Evolutionary conservation across 1,139 yeast species (phyloP), one percentile per base, ranked within the genome.

Genomic region (Blastobotrys buckinghamii): DNA sequence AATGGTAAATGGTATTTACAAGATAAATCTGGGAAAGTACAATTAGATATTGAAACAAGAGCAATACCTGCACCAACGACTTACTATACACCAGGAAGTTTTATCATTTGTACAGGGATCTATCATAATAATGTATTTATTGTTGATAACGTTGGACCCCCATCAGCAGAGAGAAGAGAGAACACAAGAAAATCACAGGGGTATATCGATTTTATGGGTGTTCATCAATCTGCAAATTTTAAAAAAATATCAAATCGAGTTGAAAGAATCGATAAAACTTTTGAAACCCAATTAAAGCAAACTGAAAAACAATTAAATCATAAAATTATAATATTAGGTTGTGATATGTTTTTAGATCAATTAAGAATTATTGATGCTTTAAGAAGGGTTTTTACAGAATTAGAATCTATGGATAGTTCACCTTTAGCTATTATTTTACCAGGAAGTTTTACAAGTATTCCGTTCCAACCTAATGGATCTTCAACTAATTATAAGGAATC

Each of bases 61-160:
- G 73, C 92, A 0, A 70, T 74, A 16, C 84, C 87, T 41, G 76
- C 84, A 1, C 74, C 74, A 13, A 89, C 85, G 0, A 75, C 84
- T 1, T 90, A 79, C 60, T 86, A 82, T 59, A 79, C 81, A 2
- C 78, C 84, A 0, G 98, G 98, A 1, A 82, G 84, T 72, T 81
- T 84, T 58, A 79, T 88, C 1, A 71, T 90, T 4, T 84, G 84
- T 40, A 95, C 89, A 61, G 99, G 99, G 13, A 79, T 87, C 22
- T 87, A 86, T 59, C 70, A 72, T 13, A 76, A 80, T 19, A 84
- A 83, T 22, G 78, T 76, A 37, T 89, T 92, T 60, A 80, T 84
- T 54, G 95, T 85, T 1, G 76, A 85, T 34, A 77, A 84, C 13
- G 73, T 90, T 47, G 86, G 86, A 1, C 96, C 88, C 52, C 98